These are phyloP conservation scores for Handroanthus guayacan DNA, from an alignment of 257 asterid genomes.

Conservation along the genomic window DNA sequence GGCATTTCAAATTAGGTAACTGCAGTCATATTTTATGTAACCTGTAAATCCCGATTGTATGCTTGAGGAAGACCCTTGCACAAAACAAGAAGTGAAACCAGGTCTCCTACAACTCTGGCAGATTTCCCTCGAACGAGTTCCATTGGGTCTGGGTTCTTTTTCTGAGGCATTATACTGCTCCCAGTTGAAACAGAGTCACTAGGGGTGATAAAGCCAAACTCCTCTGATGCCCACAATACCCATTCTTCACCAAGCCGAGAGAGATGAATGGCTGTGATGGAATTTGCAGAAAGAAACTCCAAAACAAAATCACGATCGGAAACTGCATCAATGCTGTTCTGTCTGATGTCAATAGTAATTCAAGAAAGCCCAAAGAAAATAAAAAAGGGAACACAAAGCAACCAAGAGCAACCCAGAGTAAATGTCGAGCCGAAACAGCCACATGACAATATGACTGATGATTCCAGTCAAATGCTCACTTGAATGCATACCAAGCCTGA, in stretches of 20 bases:
- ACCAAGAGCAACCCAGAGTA: constrained; percentile 1
- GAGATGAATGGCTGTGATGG: constrained; percentile 88
- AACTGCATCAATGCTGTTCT: constrained; percentile 98
- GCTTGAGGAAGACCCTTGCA: constrained; percentile 99
- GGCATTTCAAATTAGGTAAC: background rate
- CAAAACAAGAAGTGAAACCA: constrained; percentile 91
- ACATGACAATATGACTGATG: background rate
- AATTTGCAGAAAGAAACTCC: constrained; percentile 89
- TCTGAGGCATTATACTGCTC: constrained; percentile 99
- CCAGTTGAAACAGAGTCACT: constrained; percentile 98
- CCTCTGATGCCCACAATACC: constrained; percentile 99
- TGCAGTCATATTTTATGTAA: constrained; percentile 21
- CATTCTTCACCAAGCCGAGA: constrained; percentile 99
- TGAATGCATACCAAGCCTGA: background rate
- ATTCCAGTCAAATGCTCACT: background rate
- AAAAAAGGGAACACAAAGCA: background rate
- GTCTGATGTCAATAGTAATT: constrained; percentile 46
- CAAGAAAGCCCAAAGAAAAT: constrained; percentile 19
- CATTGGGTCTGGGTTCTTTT: constrained; percentile 99
- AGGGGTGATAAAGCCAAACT: constrained; percentile 91
- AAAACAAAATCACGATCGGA: constrained; percentile 97
- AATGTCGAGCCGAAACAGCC: background rate
- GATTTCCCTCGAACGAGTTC: constrained; percentile 99
- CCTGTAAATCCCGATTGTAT: constrained; percentile 98
- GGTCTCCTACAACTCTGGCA: constrained; percentile 92